phyloP scores from a whole-genome alignment of 23 red algal genomes.

The Gracilaria vermiculophylla region DNA sequence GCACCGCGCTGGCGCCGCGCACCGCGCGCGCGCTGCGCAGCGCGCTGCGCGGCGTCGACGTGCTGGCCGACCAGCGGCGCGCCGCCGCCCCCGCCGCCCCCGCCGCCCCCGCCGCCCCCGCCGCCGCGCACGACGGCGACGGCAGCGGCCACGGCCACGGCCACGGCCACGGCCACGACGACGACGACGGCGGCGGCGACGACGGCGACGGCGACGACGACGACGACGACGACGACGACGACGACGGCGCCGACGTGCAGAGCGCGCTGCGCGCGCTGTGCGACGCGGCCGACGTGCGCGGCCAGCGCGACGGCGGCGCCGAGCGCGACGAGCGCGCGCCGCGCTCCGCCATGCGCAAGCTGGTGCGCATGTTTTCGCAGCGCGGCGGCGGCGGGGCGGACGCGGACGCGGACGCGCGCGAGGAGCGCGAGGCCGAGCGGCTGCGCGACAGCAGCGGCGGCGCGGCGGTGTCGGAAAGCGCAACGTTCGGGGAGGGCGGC shows the following conservation, averaged over 20 bases:
- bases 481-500: slow-evolving; percentile 8
- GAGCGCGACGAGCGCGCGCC: not conserved
- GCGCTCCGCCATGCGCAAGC: not conserved
- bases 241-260: not conserved
- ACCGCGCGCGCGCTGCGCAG: not conserved
- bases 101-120: not conserved
- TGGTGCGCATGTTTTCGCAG: not conserved
- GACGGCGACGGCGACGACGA: no score
- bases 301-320: not conserved
- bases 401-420: not conserved
- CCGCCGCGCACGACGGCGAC: not conserved
- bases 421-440: not conserved
- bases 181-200: no score
- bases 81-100: not conserved
- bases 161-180: no score
- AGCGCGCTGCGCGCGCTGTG: not conserved
- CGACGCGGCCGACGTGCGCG: not conserved
- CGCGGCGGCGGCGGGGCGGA: not conserved
- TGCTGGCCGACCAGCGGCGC: not conserved
- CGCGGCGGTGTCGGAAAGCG: not conserved
- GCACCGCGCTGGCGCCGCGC: slow-evolving; percentile 6
- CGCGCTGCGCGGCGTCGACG: not conserved
- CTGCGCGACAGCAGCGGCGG: not conserved
- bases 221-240: no score
- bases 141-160: no score